Evolutionary conservation across 1,284 basidiomycete genomes (phyloP), one percentile per base, ranked within the genome.

Genomic region (Hypsizygus ulmarius): DNA sequence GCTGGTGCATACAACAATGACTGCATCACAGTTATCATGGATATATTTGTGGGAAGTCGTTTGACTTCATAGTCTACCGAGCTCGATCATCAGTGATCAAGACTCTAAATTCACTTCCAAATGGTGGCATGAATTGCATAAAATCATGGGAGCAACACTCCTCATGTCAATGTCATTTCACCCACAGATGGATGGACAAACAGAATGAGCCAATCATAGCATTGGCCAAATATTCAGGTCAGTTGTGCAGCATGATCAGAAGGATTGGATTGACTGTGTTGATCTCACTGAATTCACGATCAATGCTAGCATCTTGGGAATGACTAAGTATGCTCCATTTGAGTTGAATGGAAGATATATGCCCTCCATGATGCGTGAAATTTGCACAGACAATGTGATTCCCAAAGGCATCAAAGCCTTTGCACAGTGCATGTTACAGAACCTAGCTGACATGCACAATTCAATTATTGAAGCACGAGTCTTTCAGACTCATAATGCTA

Each of bases 91-190:
- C 0, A 63, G 60, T 1, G 64, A 71, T 37, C 41, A 60, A 1
- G 67, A 70, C 39, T 50, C 62, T 0, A 64, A 66, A 42, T 71
- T 71, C 50, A 70, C 64, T 0, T 64, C 66, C 0, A 52, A 47
- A 42, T 71, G 63, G 56, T 71, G 67, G 68, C 16, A 45, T 7
- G 61, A 67, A 43, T 45, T 68, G 0, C 61, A 69, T 30, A 39
- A 58, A 6, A 12, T 70, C 6, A 21, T 70, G 1, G 66, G 68
- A 2, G 60, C 62, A 0, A 64, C 63, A 38, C 54, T 73, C 0
- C 48, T 66, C 2, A 69, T 75, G 66, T 76, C 72, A 0, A 74
- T 64, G 0, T 62, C 69, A 3, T 75, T 69, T 46, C 74, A 77
- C 34, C 73, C 69, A 0, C 68, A 77, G 46, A 75, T 61, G 3